These are phyloP conservation scores for Chloris gayana DNA, from an alignment of 176 grass and related monocot genomes.

Conservation along the genomic window DNA sequence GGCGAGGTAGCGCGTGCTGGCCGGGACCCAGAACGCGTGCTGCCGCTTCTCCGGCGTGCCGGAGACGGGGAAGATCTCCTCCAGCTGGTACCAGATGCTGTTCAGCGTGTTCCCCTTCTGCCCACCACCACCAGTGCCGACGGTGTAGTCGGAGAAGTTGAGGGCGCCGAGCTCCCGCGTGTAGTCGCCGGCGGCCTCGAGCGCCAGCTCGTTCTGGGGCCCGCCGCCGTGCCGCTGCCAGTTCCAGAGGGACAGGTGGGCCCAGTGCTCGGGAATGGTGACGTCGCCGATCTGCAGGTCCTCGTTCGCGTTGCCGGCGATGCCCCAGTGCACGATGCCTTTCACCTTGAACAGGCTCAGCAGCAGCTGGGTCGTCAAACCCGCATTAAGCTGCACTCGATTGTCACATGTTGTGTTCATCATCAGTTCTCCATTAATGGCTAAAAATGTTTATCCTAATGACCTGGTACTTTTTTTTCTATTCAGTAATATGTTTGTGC, in stretches of 20 bases:
- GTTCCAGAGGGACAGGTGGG: conserved; percentile 62
- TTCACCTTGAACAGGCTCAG: conserved; percentile 56
- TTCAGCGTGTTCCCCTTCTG: conserved; percentile 45
- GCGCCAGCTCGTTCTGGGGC: conserved; percentile 34
- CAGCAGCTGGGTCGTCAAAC: conserved; percentile 59
- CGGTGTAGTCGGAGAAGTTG: conserved; percentile 66
- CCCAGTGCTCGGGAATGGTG: conserved; percentile 60
- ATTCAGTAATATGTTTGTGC: no score
- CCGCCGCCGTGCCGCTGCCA: conserved; percentile 61
- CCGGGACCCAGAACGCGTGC: conserved; percentile 69
- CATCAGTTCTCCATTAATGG: no score
- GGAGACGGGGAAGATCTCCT: conserved; percentile 57
- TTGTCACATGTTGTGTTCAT: no score
- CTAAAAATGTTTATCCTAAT: no score
- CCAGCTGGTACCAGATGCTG: conserved; percentile 67
- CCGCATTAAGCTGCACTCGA: conserved; percentile 54
- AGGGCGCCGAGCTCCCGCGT: conserved; percentile 51
- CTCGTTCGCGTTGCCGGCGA: conserved; percentile 55
- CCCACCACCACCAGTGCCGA: neutral
- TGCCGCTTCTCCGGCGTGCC: conserved; percentile 54
- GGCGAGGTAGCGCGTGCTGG: conserved; percentile 34
- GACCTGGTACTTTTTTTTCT: no score
- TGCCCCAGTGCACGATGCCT: conserved; percentile 69
- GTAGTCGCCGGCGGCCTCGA: conserved; percentile 56
- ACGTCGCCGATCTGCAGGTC: conserved; percentile 70